These are phyloP conservation scores for Rasamsonia emersonii DNA, from an alignment of 2,329 filamentous ascomycete species.

Conservation along the genomic window DNA sequence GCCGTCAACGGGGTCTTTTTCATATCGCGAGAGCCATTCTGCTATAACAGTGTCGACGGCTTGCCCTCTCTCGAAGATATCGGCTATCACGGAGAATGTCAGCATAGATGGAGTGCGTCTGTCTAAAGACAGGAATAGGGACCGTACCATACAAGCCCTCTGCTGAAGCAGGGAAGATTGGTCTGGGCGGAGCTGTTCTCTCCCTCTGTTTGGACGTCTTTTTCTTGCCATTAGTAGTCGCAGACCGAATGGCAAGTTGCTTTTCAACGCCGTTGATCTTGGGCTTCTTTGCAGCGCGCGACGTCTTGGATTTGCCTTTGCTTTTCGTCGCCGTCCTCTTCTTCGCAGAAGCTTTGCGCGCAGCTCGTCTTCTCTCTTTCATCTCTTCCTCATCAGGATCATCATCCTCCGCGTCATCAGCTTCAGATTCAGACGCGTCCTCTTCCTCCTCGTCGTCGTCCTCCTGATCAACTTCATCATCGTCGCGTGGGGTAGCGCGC, in stretches of 20 bases:
- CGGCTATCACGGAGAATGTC: constrained; percentile 33
- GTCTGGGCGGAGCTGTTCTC: constrained; percentile 36
- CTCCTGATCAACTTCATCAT: constrained; percentile 26
- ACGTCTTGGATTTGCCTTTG: constrained; percentile 18
- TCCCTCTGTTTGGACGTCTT: constrained; percentile 42
- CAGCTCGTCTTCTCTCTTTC: constrained; percentile 32
- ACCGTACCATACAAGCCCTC: constrained; percentile 49
- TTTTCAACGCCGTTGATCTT: constrained; percentile 42
- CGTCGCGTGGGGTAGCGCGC: constrained; percentile 29
- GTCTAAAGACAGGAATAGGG: neutral
- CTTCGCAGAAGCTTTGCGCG: constrained; percentile 24
- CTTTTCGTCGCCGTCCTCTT: constrained; percentile 31
- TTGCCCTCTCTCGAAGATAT: constrained; percentile 50
- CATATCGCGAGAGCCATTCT: constrained; percentile 50
- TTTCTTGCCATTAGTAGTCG: constrained; percentile 34
- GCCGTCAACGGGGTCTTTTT: constrained; percentile 46
- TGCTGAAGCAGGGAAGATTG: constrained; percentile 44
- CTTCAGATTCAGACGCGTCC: constrained; percentile 29
- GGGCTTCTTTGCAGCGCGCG: constrained; percentile 43
- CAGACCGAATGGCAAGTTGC: constrained; percentile 48
- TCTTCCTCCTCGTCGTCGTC: constrained; percentile 20
- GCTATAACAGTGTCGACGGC: constrained; percentile 49
- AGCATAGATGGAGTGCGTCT: constrained; percentile 11
- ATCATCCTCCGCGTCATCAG: constrained; percentile 25
- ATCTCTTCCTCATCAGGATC: constrained; percentile 43